Base-by-base conservation (phyloP, 2,329 filamentous ascomycete species). In the Stemphylium beticola region DNA sequence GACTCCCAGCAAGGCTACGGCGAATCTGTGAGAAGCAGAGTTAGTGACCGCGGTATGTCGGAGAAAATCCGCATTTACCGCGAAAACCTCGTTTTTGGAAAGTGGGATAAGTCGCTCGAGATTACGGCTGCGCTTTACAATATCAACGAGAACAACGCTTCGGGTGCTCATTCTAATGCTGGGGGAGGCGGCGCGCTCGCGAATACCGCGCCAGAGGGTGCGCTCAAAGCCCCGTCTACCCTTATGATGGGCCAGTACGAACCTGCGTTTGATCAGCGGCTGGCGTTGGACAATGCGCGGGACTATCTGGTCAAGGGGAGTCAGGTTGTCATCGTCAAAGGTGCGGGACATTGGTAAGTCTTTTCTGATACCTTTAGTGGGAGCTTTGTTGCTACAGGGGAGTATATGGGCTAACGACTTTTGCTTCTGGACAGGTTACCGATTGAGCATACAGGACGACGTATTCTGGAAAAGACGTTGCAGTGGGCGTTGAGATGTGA, bases 11-110 rank as follows among this genome's bases (percentile, higher is more conserved):
- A 52, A 75, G 29, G 82, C 8, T 74, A 74, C 33, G 60, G 78
- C 76, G 14, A 71, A 2, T 77, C 76, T 2, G 76, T 84, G 2
- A 59, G 55, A 29, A 64, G 70, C 22, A 76, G 81, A 11, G 68
- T 76, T 2, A 38, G 58, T 2, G 69, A 74, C 33, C 77, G 76
- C 20, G 82, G 81, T 53, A 83, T 83, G 73, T 69, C 76, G 11
- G 76, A 83, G 57, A 82, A 82, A 64, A 79, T 82, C 20, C 71
- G 76, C 11, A 79, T 85, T 49, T 87, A 86, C 68, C 79, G 82
- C 29, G 78, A 86, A 38, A 78, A 78, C 2, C 73, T 83, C 0
- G 70, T 77, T 17, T 55, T 68, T 3, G 69, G 69, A 0, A 69
- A 66, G 11, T 87, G 84, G 84, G 71, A 75, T 31, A 84, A 84